Evolutionary conservation across 2,329 filamentous ascomycete species (phyloP).

Genomic region (Cadophora gregata): DNA sequence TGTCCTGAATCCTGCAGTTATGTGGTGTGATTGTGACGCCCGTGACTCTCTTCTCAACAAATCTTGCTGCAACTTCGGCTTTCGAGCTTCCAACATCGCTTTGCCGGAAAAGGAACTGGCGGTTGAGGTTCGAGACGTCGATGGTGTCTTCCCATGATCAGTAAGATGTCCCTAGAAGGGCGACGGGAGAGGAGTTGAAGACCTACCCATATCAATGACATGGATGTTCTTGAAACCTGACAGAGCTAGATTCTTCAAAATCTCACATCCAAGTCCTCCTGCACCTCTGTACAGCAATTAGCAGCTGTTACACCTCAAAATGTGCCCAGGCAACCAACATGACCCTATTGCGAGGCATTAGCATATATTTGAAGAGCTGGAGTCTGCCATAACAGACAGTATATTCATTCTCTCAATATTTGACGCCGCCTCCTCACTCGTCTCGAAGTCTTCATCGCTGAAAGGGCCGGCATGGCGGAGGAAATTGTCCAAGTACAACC

Average conservation of each 20-base stretch:
- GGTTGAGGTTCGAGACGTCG: conserved; percentile 96
- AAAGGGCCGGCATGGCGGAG: conserved; percentile 80
- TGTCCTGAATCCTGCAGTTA: conserved; percentile 95
- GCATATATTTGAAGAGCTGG: conserved; percentile 29
- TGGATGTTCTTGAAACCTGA: conserved; percentile 97
- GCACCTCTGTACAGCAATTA: conserved; percentile 69
- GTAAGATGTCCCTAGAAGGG: no score
- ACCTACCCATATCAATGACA: conserved; percentile 94
- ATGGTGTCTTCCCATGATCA: conserved; percentile 75
- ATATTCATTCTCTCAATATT: conserved; percentile 75
- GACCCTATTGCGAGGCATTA: conserved; percentile 32
- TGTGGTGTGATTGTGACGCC: conserved; percentile 93
- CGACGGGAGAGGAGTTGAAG: not conserved
- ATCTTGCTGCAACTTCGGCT: conserved; percentile 88
- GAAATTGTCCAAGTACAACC: conserved; percentile 85
- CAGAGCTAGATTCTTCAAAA: conserved; percentile 92
- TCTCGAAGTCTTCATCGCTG: conserved; percentile 64
- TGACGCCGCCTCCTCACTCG: conserved; percentile 57
- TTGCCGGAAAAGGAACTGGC: conserved; percentile 94
- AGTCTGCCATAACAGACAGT: conserved; percentile 55
- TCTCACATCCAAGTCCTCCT: conserved; percentile 93
- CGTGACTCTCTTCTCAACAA: conserved; percentile 87
- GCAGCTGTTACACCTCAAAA: conserved; percentile 17
- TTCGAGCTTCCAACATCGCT: conserved; percentile 92
- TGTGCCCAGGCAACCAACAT: conserved; percentile 41